Evolutionary conservation across 2,329 filamentous ascomycete species (phyloP).

Genomic region (Monilinia vaccinii-corymbosi): DNA sequence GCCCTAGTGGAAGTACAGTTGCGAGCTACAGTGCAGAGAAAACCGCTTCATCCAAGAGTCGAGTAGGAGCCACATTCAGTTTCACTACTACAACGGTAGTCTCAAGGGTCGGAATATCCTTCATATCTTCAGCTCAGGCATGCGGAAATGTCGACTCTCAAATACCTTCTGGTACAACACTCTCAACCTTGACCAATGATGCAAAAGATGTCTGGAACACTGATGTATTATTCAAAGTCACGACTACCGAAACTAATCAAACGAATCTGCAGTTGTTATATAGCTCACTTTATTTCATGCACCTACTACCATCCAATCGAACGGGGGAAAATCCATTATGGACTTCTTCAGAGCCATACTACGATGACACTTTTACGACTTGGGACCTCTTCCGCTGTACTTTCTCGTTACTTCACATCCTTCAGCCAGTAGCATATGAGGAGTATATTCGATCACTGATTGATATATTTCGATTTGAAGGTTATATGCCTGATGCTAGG

Average conservation of each 20-base stretch:
- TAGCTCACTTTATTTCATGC: constrained; percentile 49
- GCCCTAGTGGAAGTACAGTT: not conserved
- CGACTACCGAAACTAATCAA: constrained; percentile 46
- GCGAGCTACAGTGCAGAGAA: constrained; percentile 26
- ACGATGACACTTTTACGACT: constrained; percentile 61
- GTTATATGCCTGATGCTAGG: constrained; percentile 55
- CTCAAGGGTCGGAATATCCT: constrained; percentile 43
- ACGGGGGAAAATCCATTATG: constrained; percentile 62
- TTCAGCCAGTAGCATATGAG: constrained; percentile 53
- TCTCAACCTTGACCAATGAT: constrained; percentile 33
- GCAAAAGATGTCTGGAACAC: constrained; percentile 49
- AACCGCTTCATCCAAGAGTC: constrained; percentile 22
- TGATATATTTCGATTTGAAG: constrained; percentile 56
- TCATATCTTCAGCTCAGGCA: constrained; percentile 39
- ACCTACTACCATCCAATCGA: constrained; percentile 45
- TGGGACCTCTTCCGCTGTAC: constrained; percentile 57
- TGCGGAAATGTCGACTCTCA: constrained; percentile 40
- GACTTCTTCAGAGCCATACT: constrained; percentile 55
- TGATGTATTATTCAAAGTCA: constrained; percentile 54
- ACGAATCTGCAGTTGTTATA: constrained; percentile 54
- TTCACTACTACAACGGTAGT: constrained; percentile 36
- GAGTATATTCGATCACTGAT: constrained; percentile 58
- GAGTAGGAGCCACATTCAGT: constrained; percentile 38
- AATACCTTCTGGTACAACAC: constrained; percentile 35
- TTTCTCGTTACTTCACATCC: constrained; percentile 53